These are phyloP conservation scores for Neoarthrinium moseri DNA, from an alignment of 2,329 filamentous ascomycete genomes.

Conservation along the genomic window DNA sequence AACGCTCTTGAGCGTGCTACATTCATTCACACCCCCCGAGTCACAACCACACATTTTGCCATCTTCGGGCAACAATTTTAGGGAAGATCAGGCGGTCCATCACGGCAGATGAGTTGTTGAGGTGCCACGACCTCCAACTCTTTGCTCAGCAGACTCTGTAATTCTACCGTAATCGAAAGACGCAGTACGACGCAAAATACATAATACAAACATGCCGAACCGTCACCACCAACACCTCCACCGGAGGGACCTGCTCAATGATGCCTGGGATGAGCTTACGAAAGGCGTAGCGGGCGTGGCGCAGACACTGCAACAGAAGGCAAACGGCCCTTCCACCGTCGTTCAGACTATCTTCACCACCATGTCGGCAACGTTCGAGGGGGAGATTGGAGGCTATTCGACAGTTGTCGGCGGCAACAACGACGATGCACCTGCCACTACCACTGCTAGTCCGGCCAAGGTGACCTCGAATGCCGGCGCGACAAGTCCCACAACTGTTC, in stretches of 20 bases:
- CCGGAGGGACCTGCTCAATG: slow-evolving; percentile 13
- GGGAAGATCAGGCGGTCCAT: no score
- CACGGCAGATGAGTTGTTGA: no score
- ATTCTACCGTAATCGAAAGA: slow-evolving; percentile 11
- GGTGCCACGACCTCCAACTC: not conserved
- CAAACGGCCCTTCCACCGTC: slow-evolving; percentile 24
- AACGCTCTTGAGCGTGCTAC: slow-evolving; percentile 22
- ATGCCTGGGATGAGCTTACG: slow-evolving; percentile 22
- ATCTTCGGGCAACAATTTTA: no score
- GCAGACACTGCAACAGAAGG: slow-evolving; percentile 10
- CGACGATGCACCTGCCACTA: slow-evolving; percentile 21
- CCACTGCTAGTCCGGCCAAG: slow-evolving; percentile 11
- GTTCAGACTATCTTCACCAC: slow-evolving; percentile 41
- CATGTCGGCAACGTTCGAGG: slow-evolving; percentile 37
- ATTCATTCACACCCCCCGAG: no score
- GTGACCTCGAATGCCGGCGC: slow-evolving; percentile 1
- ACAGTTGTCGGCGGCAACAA: slow-evolving; percentile 31
- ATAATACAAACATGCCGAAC: slow-evolving; percentile 17
- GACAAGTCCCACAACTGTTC: slow-evolving; percentile 6
- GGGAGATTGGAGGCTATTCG: slow-evolving; percentile 40
- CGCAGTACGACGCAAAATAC: slow-evolving; percentile 8
- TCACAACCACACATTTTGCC: no score
- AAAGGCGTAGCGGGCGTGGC: slow-evolving; percentile 27
- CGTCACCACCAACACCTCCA: slow-evolving; percentile 25
- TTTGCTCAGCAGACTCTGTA: not conserved